Percentiles rank a stretch among this genome's conserved stretches.
These are phyloP conservation scores for Populus simonii DNA, from an alignment of 345 rosid genomes.

Conservation along the genomic window DNA sequence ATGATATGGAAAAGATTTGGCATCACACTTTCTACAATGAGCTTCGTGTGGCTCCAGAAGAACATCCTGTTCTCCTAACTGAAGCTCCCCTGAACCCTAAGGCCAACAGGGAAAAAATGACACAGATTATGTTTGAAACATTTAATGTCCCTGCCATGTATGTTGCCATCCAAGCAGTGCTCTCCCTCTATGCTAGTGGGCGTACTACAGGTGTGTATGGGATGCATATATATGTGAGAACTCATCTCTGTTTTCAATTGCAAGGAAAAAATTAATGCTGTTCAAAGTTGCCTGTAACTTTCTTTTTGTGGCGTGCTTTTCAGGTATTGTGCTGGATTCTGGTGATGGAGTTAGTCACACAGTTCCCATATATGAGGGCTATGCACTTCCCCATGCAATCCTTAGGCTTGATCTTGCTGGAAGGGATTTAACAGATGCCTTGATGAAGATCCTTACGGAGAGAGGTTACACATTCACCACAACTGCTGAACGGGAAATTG, in stretches of 20 bases:
- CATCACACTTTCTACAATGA: constrained; percentile 55
- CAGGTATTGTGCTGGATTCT: constrained; percentile 35
- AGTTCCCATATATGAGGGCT: constrained; percentile 25
- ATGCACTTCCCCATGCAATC: constrained; percentile 68
- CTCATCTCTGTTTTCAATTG: constrained; percentile 13
- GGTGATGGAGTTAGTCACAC: constrained; percentile 41
- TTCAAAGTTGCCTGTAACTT: not conserved
- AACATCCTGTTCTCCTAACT: not conserved
- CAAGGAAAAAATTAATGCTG: not conserved
- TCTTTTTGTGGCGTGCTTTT: not conserved
- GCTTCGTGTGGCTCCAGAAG: not conserved
- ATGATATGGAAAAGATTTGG: constrained; percentile 69
- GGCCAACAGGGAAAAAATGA: not conserved
- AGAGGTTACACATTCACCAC: constrained; percentile 40
- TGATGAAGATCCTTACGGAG: constrained; percentile 59
- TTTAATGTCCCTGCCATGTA: not conserved
- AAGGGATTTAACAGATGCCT: constrained; percentile 55
- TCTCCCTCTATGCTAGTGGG: constrained; percentile 64
- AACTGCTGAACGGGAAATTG: constrained; percentile 22
- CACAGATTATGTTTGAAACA: not conserved
- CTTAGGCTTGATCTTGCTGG: constrained; percentile 65
- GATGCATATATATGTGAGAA: not conserved
- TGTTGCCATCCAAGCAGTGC: constrained; percentile 12
- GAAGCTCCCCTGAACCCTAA: not conserved
- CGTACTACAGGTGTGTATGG: constrained; percentile 56